These are phyloP conservation scores for Penicillium tannophilum DNA, from an alignment of 495 filamentous ascomycete genomes.

Conservation along the genomic window DNA sequence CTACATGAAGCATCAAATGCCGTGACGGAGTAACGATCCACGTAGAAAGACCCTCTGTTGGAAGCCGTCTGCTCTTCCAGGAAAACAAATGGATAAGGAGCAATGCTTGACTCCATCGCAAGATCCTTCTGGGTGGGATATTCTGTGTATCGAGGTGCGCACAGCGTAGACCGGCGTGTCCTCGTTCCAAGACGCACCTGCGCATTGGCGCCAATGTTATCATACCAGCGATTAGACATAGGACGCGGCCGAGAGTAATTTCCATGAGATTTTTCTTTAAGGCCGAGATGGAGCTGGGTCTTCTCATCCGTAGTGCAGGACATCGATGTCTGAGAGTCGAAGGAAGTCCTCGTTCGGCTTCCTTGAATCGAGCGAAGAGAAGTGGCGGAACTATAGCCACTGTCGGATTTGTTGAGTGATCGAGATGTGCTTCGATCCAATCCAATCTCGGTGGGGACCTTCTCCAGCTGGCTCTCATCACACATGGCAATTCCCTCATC, in stretches of 20 bases:
- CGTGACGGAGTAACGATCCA: slow-evolving; percentile 15
- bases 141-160: slow-evolving; percentile 30
- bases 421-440: slow-evolving; percentile 22
- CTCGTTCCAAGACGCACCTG: slow-evolving; percentile 8
- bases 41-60: slow-evolving; percentile 16
- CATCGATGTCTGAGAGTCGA: slow-evolving; percentile 33
- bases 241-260: slow-evolving; percentile 23
- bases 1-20: slow-evolving; percentile 7
- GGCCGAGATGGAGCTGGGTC: slow-evolving; percentile 26
- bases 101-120: not conserved
- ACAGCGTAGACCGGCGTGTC: slow-evolving; percentile 28
- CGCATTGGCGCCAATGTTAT: slow-evolving; percentile 14
- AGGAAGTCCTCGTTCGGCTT: slow-evolving; percentile 27
- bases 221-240: slow-evolving; percentile 27
- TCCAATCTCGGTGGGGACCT: slow-evolving; percentile 9
- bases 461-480: slow-evolving; percentile 24
- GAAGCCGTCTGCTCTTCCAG: slow-evolving; percentile 8
- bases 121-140: slow-evolving; percentile 14
- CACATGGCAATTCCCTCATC: slow-evolving; percentile 36
- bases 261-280: slow-evolving; percentile 19
- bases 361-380: slow-evolving; percentile 35
- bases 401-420: slow-evolving; percentile 42
- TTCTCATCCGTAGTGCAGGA: slow-evolving; percentile 10
- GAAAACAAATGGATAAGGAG: slow-evolving; percentile 3
- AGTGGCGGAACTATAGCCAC: slow-evolving; percentile 46